Evolutionary conservation across 352 stramenopile species (phyloP), one percentile per base, ranked within the genome.

Genomic region (Globisporangium parvum): DNA sequence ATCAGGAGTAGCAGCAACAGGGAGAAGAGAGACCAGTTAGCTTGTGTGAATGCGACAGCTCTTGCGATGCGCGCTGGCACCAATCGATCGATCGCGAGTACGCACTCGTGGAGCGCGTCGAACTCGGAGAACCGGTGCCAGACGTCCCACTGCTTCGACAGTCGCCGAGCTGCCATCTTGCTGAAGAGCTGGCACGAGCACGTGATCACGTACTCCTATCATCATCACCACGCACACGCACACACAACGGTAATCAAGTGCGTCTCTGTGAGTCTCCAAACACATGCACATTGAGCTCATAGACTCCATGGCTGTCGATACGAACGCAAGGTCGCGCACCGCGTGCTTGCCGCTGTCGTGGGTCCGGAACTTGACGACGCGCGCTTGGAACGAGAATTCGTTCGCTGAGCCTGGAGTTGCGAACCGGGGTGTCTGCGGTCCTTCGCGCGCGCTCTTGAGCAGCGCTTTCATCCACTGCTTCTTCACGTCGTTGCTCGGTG

Each of bases 41-140:
- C 31, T 37, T 14, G 31, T 37, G 6, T 18, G 21, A 45, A 2
- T 14, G 11, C 35, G 23, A 61, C 23, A 40, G 15, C 15, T 51
- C 47, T 5, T 44, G 41, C 9, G 5, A 46, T 46, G 5, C 39
- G 1, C n/a, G 10, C 1, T 37, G 10, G 31, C 10, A 8, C 31
- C 31, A 37, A 12, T 37, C 31, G 1, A n/a, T 18, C 47, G 15
- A 6, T 26, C 6, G 21, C 20, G 14, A 6, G 21, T 17, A 59
- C 62, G 24, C 56, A 86, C 78, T 80, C 63, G 42, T 85, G 56
- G 11, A 89, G 61, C 39, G 70, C 66, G 26, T 87, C 69, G 57
- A 89, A 87, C 50, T 85, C 63, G 14, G 79, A 79, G 53, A 85
- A 87, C 10, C 79, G 75, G 20, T 77, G 72, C 76, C 76, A 87